Evolutionary conservation across 2,329 filamentous ascomycete genomes (phyloP), one percentile per base, ranked within the genome.

Genomic region (Sporothrix humicola): DNA sequence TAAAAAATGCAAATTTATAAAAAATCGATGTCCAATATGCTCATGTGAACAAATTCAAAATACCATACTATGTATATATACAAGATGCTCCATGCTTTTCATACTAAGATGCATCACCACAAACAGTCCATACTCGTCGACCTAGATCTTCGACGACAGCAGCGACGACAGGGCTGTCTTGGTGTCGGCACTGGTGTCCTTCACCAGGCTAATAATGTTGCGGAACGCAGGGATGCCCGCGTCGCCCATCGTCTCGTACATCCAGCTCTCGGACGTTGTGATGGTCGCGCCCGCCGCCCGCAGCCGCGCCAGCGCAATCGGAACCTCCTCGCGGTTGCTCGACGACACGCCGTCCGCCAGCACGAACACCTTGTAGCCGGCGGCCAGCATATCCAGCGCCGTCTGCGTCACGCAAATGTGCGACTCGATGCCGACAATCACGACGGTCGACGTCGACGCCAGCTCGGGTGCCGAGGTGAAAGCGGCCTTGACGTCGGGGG

Each of bases 371-470:
- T 86, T 85, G 82, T 97, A 93, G 0, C 94, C 94, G 1, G 87
- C 86, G 26, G 85, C 84, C 59, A 96, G 84, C 68, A 97, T 84
- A 83, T 98, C 95, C 58, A 98, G 86, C 17, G 93, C 90, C 58
- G 95, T 98, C 86, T 98, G 95, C 75, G 93, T 95, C 44, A 98
- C 90, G 85, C 95, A 98, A 80, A 98, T 96, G 83, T 98, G 95
- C 56, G 90, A 89, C 83, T 98, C 95, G 80, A 98, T 97, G 52
- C 95, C 95, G 17, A 97, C 91, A 76, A 98, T 89, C 72, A 93
- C 91, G 71, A 94, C 87, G 0, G 82, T 78, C 0, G 80, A 77
- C 1, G 81, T 74, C 7, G 79, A 50, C 42, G 54, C 13, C 31
- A 37, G 31, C 31, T 37, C 31, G 15, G 59, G 26, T 20, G 52